Conservation (phyloP, 768 basidiomycete genomes). For the Lyophyllum atratum region DNA sequence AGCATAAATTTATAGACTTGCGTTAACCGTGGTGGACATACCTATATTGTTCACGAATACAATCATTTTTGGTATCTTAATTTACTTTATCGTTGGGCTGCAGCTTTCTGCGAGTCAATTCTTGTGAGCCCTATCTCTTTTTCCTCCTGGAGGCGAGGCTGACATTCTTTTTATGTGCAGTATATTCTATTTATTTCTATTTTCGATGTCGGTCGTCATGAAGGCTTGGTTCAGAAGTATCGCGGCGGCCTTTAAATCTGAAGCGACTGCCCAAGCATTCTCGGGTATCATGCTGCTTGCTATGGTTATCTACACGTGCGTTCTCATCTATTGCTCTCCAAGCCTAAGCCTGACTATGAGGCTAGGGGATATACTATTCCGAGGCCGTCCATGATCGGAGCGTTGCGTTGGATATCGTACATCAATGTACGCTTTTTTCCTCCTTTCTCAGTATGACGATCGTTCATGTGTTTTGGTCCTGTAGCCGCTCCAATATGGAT, state of each 20-base stretch:
- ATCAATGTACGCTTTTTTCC: conserved; percentile 46
- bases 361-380: conserved; percentile 59
- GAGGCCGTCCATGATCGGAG: conserved; percentile 64
- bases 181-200: conserved; percentile 59
- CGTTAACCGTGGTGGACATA: conserved; percentile 61
- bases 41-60: conserved; percentile 55
- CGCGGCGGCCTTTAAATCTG: conserved; percentile 58
- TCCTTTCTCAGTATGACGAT: neutral
- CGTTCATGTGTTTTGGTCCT: conserved; percentile 17
- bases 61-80: conserved; percentile 44
- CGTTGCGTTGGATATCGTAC: conserved; percentile 66
- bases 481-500: conserved; percentile 70
- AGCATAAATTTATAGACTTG: conserved; percentile 34
- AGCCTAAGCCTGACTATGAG: neutral
- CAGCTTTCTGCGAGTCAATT: conserved; percentile 58
- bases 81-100: conserved; percentile 66
- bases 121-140: conserved; percentile 49
- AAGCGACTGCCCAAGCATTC: conserved; percentile 64
- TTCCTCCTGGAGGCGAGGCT: neutral
- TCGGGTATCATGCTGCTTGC: conserved; percentile 45
- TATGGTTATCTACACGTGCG: conserved; percentile 56
- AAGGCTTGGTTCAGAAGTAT: conserved; percentile 75
- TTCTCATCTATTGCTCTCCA: conserved; percentile 19
- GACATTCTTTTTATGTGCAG: conserved; percentile 29
- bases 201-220: conserved; percentile 62